Evolutionary conservation across 345 rosid species (phyloP).

Genomic region (Eucalyptus marginata): DNA sequence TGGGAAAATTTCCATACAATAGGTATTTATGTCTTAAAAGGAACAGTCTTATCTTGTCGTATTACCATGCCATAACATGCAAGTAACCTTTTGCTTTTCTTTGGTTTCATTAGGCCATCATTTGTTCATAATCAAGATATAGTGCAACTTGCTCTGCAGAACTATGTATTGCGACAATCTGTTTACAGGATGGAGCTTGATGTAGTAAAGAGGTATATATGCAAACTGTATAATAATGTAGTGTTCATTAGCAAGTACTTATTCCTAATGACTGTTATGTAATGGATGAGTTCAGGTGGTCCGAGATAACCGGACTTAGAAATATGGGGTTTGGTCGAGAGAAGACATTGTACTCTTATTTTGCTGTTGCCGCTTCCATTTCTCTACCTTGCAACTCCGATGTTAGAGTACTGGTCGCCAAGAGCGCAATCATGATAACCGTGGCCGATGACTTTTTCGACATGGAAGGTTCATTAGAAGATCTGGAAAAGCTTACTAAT

Average conservation of each 20-base stretch:
- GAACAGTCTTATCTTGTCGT: background rate
- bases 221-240: background rate
- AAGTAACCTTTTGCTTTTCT: background rate
- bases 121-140: conserved; percentile 6
- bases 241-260: background rate
- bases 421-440: conserved; percentile 31
- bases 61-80: background rate
- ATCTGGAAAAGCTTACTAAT: conserved; percentile 25
- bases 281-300: conserved; percentile 31
- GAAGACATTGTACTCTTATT: conserved; percentile 47
- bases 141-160: conserved; percentile 21
- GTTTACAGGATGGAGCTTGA: conserved; percentile 29
- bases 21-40: conserved; percentile 12
- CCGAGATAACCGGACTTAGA: conserved; percentile 21
- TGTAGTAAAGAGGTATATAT: conserved; percentile 23
- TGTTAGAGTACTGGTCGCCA: conserved; percentile 17
- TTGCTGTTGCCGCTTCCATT: conserved; percentile 18
- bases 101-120: conserved; percentile 18
- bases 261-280: background rate
- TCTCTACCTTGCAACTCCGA: conserved; percentile 22
- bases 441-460: conserved; percentile 61
- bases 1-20: conserved; percentile 30
- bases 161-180: conserved; percentile 28
- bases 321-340: conserved; percentile 53
- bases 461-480: conserved; percentile 32